Evolutionary conservation across 2,329 filamentous ascomycete species (phyloP).

Genomic region (Beauveria brongniartii): DNA sequence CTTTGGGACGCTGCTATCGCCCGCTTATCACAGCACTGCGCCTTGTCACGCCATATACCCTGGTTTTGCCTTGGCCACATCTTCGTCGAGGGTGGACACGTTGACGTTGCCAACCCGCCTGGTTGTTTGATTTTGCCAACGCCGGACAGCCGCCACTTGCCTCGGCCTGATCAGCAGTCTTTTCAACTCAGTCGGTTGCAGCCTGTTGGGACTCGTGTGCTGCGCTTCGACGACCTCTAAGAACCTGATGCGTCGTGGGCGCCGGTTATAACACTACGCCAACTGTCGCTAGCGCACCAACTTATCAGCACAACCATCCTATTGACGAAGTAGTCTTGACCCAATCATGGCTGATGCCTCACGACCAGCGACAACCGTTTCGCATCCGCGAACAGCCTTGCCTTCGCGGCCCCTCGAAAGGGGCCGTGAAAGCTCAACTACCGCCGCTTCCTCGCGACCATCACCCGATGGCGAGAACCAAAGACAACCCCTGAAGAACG

Average conservation of each 20-base stretch:
- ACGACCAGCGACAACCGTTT: conserved; percentile 18
- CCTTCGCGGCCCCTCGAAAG: conserved; percentile 31
- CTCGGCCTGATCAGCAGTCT: neutral
- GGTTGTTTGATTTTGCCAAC: conserved; percentile 8
- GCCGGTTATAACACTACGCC: conserved; percentile 5
- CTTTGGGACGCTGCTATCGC: neutral
- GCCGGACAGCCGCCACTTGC: neutral
- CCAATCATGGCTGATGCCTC: conserved; percentile 24
- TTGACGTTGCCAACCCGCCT: neutral
- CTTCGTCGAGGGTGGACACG: neutral
- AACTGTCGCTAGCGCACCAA: conserved; percentile 1
- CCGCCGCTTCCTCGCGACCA: conserved; percentile 15
- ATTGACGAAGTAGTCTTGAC: neutral
- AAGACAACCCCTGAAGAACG: conserved; percentile 15
- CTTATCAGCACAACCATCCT: neutral
- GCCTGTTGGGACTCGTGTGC: neutral
- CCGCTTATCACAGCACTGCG: neutral
- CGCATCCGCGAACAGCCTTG: conserved; percentile 28
- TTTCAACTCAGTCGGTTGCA: neutral
- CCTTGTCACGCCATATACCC: conserved; percentile 6
- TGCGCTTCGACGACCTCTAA: neutral
- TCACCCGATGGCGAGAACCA: conserved; percentile 18
- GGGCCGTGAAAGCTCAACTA: conserved; percentile 16
- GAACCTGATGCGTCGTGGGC: neutral
- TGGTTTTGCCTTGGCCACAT: neutral